Conservation (phyloP, 129 eudicot genomes). For the Tagetes erecta region DNA sequence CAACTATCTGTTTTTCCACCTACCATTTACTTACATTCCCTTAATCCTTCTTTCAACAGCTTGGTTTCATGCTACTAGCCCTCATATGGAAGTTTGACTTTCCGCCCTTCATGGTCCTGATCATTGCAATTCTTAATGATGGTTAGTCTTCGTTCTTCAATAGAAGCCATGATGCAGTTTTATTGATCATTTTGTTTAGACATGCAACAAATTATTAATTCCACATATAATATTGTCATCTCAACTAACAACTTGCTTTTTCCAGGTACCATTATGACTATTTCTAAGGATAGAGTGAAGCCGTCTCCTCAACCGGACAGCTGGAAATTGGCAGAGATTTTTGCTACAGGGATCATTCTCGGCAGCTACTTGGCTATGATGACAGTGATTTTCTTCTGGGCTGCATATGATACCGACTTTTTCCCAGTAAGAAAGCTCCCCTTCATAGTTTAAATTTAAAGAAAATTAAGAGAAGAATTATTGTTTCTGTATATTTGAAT, state of each 20-base stretch:
- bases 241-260: not conserved
- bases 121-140: conserved; percentile 71
- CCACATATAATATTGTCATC: conserved; percentile 4
- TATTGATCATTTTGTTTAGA: not conserved
- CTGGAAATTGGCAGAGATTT: conserved; percentile 80
- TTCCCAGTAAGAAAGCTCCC: conserved; percentile 51
- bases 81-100: conserved; percentile 84
- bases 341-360: conserved; percentile 68
- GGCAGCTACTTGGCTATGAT: conserved; percentile 80
- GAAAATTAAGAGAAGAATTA: not conserved
- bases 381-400: conserved; percentile 87
- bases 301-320: conserved; percentile 75
- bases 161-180: not conserved
- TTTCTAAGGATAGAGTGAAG: conserved; percentile 77
- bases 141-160: conserved; percentile 42
- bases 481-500: not conserved
- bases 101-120: conserved; percentile 83
- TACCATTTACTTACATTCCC: conserved; percentile 9
- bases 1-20: conserved; percentile 3
- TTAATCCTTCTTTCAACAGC: conserved; percentile 42
- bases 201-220: not conserved
- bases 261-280: conserved; percentile 78
- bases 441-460: conserved; percentile 3
- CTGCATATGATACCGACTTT: conserved; percentile 58
- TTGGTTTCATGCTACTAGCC: conserved; percentile 82